Base-by-base conservation (phyloP, 2,329 filamentous ascomycete genomes). In the Microcyclospora pomicola region DNA sequence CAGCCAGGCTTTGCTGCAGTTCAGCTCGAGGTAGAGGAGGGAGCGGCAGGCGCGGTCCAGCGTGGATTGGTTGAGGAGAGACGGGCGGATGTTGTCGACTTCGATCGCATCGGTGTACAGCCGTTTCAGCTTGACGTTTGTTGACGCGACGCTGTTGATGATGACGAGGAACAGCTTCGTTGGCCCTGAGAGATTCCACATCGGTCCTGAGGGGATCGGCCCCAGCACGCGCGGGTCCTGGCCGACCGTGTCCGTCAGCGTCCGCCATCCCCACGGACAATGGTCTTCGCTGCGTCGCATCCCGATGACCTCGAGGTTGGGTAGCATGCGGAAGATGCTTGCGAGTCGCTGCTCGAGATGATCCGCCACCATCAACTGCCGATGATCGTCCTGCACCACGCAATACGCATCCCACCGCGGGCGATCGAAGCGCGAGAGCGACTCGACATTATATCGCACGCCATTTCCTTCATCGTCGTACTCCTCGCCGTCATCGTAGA, bases 71-170 rank as follows among this genome's bases (percentile, higher is more conserved):
- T 45, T 34, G 2, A 55, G 39, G 1, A 31, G n/a, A 2, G 38
- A 32, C 1, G 42, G 24, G 12, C 31, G 30, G 13, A 56, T 47
- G 27, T 51, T 47, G 38, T 56, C 54, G 6, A 56, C 40, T 34
- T 57, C 49, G 15, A 57, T 47, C 1, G 49, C 53, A 36, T 57
- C 53, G 9, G 53, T 57, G 34, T 57, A 57, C 5, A 57, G 42
- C n/a, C 54, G 42, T n/a, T 49, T 34, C 9, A 57, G 34, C 16
- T 29, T 27, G 5, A 42, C 31, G 9, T 38, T 34, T 2, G 44
- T 37, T 2, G 36, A 35, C 2, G 51, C 46, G 6, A 48, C 31
- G 12, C 51, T 47, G 11, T 42, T 35, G 2, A 54, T 39, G 15
- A 55, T 43, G 11, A 49, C 49, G 13, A 48, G 35, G 40, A 55